A percentile compares a stretch with the other conserved stretches of the same genome.
phyloP scores from a whole-genome alignment of 2,329 filamentous ascomycete genomes.

The Ophiostoma sp. region DNA sequence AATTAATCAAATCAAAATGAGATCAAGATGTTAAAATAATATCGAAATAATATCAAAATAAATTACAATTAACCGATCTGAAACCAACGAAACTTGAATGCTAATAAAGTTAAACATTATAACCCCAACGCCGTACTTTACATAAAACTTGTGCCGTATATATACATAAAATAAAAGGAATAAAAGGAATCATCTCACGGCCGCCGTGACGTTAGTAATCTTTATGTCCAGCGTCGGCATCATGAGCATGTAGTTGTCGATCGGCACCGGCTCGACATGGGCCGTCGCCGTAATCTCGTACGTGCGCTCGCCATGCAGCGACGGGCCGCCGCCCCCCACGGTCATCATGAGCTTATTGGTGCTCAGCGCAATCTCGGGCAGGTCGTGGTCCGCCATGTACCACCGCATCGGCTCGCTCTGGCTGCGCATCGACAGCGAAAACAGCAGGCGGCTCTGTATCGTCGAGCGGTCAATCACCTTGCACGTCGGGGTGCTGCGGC shows the following conservation, averaged over 20 bases:
- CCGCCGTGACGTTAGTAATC: neutral
- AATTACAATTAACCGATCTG: no score
- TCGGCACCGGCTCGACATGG: slow-evolving; percentile 10
- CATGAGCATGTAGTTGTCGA: slow-evolving; percentile 16
- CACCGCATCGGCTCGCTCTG: slow-evolving; percentile 20
- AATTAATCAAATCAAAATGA: neutral
- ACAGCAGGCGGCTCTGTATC: slow-evolving; percentile 17
- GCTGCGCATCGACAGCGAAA: slow-evolving; percentile 19
- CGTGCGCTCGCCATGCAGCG: neutral
- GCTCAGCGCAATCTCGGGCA: slow-evolving; percentile 16
- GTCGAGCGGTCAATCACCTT: slow-evolving; percentile 19
- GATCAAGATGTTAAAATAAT: no score
- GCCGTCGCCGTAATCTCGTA: slow-evolving; percentile 22
- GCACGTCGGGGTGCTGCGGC: slow-evolving; percentile 15
- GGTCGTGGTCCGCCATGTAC: slow-evolving; percentile 20
- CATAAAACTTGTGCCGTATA: no score
- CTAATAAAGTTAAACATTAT: neutral
- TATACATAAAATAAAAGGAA: neutral
- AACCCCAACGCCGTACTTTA: neutral
- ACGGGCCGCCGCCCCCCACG: no score
- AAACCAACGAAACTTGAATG: neutral
- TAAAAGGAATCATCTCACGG: neutral
- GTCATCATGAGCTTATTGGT: slow-evolving; percentile 17
- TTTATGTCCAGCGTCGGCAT: slow-evolving; percentile 23
- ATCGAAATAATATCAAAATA: neutral